Evolutionary conservation across 1,284 basidiomycete species (phyloP).

Genomic region (Blastosporella zonata): DNA sequence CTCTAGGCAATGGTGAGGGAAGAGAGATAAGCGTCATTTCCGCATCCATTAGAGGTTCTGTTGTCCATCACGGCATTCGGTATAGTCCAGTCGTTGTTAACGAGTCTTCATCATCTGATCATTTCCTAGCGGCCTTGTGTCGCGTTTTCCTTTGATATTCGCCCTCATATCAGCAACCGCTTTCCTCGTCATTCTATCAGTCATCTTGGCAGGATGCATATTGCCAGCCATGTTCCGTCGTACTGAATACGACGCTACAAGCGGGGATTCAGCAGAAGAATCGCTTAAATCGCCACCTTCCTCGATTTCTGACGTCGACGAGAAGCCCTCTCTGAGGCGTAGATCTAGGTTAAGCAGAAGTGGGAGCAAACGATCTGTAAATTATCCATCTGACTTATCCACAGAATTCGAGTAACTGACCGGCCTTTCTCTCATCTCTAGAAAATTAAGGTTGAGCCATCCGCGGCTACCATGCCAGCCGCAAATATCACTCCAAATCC

Average conservation of each 20-base stretch:
- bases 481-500: conserved; percentile 27
- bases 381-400: conserved; percentile 7
- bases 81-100: conserved; percentile 28
- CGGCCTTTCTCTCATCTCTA: neutral
- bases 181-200: conserved; percentile 52
- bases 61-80: conserved; percentile 66
- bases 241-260: conserved; percentile 9
- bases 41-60: conserved; percentile 56
- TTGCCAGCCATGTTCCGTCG: conserved; percentile 42
- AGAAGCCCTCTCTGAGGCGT: conserved; percentile 25
- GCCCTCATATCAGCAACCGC: conserved; percentile 41
- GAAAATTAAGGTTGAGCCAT: conserved; percentile 14
- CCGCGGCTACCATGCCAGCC: conserved; percentile 15
- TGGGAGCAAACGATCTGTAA: conserved; percentile 23
- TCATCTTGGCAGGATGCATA: conserved; percentile 50
- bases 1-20: conserved; percentile 60
- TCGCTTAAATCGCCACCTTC: conserved; percentile 13
- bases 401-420: neutral
- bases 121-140: conserved; percentile 56
- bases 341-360: conserved; percentile 28
- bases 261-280: conserved; percentile 3
- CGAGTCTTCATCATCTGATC: conserved; percentile 6
- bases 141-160: conserved; percentile 62
- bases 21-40: conserved; percentile 66
- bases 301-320: conserved; percentile 27